Conservation (phyloP, 2,329 filamentous ascomycete genomes). For the Aspergillus ochraceoroseus region DNA sequence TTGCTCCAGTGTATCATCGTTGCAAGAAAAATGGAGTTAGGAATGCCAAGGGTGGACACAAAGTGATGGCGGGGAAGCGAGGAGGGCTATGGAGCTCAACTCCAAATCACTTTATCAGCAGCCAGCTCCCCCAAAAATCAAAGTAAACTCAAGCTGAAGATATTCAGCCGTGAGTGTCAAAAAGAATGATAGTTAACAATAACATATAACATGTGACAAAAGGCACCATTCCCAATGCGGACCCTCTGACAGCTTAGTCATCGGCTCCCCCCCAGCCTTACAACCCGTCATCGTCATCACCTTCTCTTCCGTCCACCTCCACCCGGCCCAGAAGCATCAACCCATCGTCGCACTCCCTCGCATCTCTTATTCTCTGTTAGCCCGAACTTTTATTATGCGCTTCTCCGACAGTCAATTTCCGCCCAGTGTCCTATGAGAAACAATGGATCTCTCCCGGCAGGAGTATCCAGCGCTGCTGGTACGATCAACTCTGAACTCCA, state of each 20-base stretch:
- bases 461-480: conserved; percentile 96
- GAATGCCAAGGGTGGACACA: too few species aligned
- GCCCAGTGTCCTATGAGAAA: conserved; percentile 28
- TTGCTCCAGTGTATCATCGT: conserved; percentile 50
- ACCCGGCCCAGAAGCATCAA: not conserved
- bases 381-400: too few species aligned
- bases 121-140: too few species aligned
- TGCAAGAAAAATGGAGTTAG: too few species aligned
- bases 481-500: conserved; percentile 37
- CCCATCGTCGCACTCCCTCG: conserved; percentile 14
- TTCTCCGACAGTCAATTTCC: conserved; percentile 20
- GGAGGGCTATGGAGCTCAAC: too few species aligned
- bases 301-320: conserved; percentile 17
- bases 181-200: too few species aligned
- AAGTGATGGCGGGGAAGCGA: too few species aligned
- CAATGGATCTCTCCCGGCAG: conserved; percentile 72
- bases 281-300: conserved; percentile 19
- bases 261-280: conserved; percentile 11
- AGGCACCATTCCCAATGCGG: conserved; percentile 3
- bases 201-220: not conserved
- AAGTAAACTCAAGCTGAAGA: too few species aligned
- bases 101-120: too few species aligned
- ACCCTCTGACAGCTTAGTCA: conserved; percentile 11
- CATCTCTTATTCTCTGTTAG: conserved; percentile 13
- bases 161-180: too few species aligned